Conservation (phyloP, 495 filamentous ascomycete genomes). For the Penicillium bialowiezense region DNA sequence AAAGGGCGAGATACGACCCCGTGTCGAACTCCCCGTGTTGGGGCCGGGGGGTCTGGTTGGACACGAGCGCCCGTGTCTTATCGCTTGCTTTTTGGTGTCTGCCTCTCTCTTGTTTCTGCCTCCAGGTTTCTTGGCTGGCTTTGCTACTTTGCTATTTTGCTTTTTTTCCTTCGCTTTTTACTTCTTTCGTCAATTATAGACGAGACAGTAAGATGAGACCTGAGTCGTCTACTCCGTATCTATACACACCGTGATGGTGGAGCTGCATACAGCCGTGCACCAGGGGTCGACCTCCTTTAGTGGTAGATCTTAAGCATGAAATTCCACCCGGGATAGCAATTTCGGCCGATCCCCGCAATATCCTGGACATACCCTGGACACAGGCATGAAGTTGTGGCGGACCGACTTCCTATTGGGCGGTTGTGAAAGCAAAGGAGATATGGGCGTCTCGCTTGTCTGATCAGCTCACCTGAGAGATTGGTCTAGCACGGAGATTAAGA, state of each 20-base stretch:
- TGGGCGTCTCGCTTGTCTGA: background rate
- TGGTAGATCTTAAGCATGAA: slow-evolving; percentile 22
- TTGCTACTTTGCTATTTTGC: too few relatives aligned
- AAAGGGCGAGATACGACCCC: slow-evolving; percentile 24
- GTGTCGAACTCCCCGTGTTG: slow-evolving; percentile 14
- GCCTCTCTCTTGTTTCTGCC: too few relatives aligned
- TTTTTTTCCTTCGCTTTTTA: too few relatives aligned
- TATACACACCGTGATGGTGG: background rate
- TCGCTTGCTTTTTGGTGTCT: background rate
- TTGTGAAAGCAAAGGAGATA: background rate
- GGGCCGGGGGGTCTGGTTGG: slow-evolving; percentile 15
- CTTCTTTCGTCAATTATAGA: background rate
- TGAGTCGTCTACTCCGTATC: background rate
- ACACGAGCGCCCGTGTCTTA: background rate
- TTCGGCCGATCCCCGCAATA: slow-evolving; percentile 7
- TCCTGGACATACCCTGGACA: too few relatives aligned
- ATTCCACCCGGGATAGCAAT: slow-evolving; percentile 1
- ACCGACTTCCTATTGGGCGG: background rate
- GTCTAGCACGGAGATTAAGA: background rate
- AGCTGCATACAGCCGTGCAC: slow-evolving; percentile 9
- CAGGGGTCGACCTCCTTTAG: slow-evolving; percentile 13
- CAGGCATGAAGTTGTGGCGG: background rate
- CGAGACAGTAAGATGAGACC: background rate
- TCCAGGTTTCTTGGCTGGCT: too few relatives aligned
- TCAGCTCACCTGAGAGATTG: too few relatives aligned